phyloP scores from a whole-genome alignment of 1,284 basidiomycete genomes.

The Papiliotrema terrestris region DNA sequence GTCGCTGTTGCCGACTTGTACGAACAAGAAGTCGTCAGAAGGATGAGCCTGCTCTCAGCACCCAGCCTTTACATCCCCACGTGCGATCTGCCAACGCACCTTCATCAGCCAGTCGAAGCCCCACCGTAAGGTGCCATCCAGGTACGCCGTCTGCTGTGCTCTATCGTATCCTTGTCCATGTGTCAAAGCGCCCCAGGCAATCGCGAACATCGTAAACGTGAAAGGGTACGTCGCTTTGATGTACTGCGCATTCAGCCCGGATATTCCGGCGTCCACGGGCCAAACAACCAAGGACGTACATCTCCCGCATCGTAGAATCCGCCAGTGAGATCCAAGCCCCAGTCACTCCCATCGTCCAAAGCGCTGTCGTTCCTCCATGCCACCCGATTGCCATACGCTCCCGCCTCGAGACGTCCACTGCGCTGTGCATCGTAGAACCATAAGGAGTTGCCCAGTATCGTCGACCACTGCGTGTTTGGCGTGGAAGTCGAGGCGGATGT shows the following conservation, averaged over 20 bases:
- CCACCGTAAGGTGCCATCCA: conserved; percentile 83
- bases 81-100: conserved; percentile 49
- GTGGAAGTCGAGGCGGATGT: conserved; percentile 53
- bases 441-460: conserved; percentile 70
- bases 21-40: conserved; percentile 65
- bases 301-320: conserved; percentile 84
- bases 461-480: conserved; percentile 75
- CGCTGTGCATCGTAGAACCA: conserved; percentile 91
- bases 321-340: conserved; percentile 69
- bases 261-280: too few species aligned
- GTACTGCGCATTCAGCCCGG: conserved; percentile 50
- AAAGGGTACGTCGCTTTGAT: conserved; percentile 81
- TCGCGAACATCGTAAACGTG: conserved; percentile 71
- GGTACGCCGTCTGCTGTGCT: conserved; percentile 79
- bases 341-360: conserved; percentile 70
- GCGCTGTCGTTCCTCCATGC: conserved; percentile 80
- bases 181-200: conserved; percentile 82
- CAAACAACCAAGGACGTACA: conserved; percentile 20
- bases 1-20: conserved; percentile 68
- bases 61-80: too few species aligned
- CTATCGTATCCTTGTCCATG: conserved; percentile 77
- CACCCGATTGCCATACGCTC: conserved; percentile 62
- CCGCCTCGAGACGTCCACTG: conserved; percentile 65
- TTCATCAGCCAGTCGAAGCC: conserved; percentile 88
- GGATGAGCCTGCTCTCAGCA: conserved; percentile 65